phyloP scores from a whole-genome alignment of 2,329 filamentous ascomycete genomes.

The Domatiomyces globalis region DNA sequence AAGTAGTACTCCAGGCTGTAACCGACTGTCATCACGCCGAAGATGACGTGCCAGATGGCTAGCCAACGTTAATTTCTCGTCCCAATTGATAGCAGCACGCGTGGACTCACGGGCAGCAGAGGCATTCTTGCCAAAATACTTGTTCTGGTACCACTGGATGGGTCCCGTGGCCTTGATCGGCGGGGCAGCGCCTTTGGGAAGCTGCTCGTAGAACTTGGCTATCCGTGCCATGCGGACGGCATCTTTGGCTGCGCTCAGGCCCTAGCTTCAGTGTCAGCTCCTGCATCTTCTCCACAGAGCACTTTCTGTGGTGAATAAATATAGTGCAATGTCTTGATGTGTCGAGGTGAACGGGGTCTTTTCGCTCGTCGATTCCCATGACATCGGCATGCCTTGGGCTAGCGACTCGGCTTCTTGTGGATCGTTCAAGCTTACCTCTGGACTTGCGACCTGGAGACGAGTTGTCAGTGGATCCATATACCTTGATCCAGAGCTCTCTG shows the following conservation, averaged over 20 bases:
- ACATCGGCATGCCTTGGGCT: neutral
- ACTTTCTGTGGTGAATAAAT: neutral
- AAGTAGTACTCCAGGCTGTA: constrained; percentile 99
- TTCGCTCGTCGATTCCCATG: neutral
- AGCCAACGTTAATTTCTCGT: constrained; percentile 4
- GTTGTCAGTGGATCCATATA: constrained; percentile 4
- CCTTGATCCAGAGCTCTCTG: neutral
- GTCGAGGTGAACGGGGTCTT: neutral
- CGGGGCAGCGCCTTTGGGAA: constrained; percentile 82
- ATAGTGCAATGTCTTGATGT: neutral
- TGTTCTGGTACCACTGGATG: constrained; percentile 69
- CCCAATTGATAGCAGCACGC: neutral
- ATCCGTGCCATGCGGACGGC: constrained; percentile 95
- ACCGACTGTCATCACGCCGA: constrained; percentile 61
- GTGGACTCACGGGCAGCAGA: constrained; percentile 66
- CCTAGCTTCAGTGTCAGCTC: constrained; percentile 38
- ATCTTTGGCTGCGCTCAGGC: constrained; percentile 87
- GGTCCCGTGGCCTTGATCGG: constrained; percentile 68
- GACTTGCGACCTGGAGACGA: constrained; percentile 8
- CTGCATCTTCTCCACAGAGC: neutral
- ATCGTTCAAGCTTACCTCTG: constrained; percentile 9
- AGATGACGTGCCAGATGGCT: constrained; percentile 84
- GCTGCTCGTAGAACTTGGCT: constrained; percentile 97
- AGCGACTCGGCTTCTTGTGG: neutral
- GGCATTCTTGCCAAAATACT: constrained; percentile 90